phyloP scores from a whole-genome alignment of 805 yeast genomes.

The Ogataea nonfermentans region DNA sequence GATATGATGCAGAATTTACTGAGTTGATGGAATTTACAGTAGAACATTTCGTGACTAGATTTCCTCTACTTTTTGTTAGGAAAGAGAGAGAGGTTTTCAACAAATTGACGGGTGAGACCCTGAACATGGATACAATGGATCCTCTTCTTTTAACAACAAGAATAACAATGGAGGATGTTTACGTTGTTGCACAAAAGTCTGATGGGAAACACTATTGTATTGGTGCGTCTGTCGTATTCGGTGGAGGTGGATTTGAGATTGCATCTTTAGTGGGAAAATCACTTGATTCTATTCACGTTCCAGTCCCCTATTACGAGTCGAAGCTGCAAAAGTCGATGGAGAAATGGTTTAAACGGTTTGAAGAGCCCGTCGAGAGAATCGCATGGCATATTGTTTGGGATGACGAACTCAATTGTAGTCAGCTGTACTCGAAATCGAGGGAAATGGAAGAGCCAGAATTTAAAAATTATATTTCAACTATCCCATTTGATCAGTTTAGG shows the following conservation, averaged over 20 bases:
- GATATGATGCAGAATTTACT: conserved; percentile 36
- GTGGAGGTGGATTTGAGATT: conserved; percentile 51
- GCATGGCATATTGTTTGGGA: conserved; percentile 54
- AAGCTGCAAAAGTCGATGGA: conserved; percentile 49
- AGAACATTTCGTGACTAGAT: conserved; percentile 42
- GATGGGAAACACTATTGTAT: conserved; percentile 42
- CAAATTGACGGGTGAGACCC: conserved; percentile 41
- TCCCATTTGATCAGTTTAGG: conserved; percentile 39
- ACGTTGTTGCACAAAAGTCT: conserved; percentile 37
- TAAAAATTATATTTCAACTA: conserved; percentile 34
- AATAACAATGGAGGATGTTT: conserved; percentile 51
- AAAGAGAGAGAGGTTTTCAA: conserved; percentile 38
- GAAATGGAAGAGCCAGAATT: conserved; percentile 36
- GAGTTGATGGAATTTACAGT: conserved; percentile 44
- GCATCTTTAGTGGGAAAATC: conserved; percentile 31
- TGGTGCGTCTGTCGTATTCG: conserved; percentile 52
- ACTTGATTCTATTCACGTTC: conserved; percentile 44
- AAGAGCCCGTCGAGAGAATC: conserved; percentile 46
- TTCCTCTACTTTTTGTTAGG: conserved; percentile 42
- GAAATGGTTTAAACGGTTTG: conserved; percentile 46
- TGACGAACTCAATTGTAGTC: conserved; percentile 33
- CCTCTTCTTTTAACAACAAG: conserved; percentile 45
- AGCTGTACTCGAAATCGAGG: conserved; percentile 32
- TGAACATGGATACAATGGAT: conserved; percentile 44
- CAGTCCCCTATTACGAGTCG: conserved; percentile 48